A percentile compares a stretch with the other conserved stretches of the same genome.
These are phyloP conservation scores for Lasiodiplodia theobromae DNA, from an alignment of 2,329 filamentous ascomycete genomes.

Conservation along the genomic window DNA sequence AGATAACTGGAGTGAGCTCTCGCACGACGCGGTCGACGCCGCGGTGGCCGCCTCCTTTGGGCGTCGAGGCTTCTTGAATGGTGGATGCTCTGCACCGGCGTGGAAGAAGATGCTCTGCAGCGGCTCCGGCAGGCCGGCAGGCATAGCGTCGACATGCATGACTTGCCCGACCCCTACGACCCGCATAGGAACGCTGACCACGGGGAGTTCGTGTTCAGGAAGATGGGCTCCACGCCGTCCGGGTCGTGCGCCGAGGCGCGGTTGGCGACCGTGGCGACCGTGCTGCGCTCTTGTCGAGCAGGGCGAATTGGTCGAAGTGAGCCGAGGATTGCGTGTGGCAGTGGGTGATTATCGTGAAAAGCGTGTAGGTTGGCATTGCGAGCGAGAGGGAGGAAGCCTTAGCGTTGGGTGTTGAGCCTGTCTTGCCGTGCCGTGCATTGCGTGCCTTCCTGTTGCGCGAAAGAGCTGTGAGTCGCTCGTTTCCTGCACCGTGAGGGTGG, in stretches of 20 bases:
- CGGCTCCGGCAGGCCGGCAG: constrained; percentile 57
- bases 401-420: background rate
- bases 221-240: constrained; percentile 40
- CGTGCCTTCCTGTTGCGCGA: too few species aligned
- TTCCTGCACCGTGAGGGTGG: background rate
- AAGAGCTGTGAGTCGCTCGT: too few species aligned
- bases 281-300: constrained; percentile 22
- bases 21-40: background rate
- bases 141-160: constrained; percentile 58
- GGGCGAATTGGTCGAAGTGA: constrained; percentile 24
- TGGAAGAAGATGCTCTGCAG: constrained; percentile 67
- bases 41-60: background rate
- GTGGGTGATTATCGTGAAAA: too few species aligned
- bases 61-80: background rate
- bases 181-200: constrained; percentile 69
- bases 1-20: too few species aligned
- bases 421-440: too few species aligned
- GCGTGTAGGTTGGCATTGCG: background rate
- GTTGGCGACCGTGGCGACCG: too few species aligned
- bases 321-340: background rate
- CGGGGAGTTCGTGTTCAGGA: constrained; percentile 62
- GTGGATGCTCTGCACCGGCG: constrained; percentile 50
- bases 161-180: constrained; percentile 68
- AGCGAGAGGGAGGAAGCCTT: background rate
- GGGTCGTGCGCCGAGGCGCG: background rate